These are phyloP conservation scores for Pyrus bretschneideri DNA, from an alignment of 306 rosid species.

Conservation along the genomic window DNA sequence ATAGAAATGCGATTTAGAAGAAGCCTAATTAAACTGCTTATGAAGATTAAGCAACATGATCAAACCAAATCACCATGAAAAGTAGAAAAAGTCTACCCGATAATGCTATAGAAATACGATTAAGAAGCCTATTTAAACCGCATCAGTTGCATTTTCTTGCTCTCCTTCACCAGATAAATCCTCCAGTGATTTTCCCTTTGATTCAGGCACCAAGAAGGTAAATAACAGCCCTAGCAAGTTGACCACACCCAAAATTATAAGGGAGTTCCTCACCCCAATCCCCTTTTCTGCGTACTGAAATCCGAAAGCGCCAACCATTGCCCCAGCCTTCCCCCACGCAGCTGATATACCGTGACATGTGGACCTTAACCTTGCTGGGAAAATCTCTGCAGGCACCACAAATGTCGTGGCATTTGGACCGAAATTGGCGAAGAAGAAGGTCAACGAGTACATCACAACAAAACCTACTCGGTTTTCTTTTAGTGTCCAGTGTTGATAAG, in stretches of 20 bases:
- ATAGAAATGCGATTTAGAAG: background rate
- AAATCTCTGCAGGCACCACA: constrained; percentile 86
- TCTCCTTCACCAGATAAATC: constrained; percentile 71
- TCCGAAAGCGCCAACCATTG: constrained; percentile 81
- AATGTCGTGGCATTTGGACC: constrained; percentile 88
- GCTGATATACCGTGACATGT: constrained; percentile 94
- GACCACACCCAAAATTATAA: constrained; percentile 49
- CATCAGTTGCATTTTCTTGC: constrained; percentile 30
- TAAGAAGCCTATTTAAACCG: constrained; percentile 1
- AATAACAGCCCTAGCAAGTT: constrained; percentile 55
- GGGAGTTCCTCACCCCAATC: constrained; percentile 51
- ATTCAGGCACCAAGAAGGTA: constrained; percentile 78
- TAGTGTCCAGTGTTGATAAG: constrained; percentile 80
- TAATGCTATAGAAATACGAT: background rate
- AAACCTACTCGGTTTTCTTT: constrained; percentile 57
- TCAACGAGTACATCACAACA: constrained; percentile 69
- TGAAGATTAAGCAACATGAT: background rate
- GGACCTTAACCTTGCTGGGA: constrained; percentile 73
- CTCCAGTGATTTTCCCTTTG: constrained; percentile 77
- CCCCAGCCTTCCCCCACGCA: constrained; percentile 87
- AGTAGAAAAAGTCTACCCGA: background rate
- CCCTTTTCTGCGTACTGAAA: constrained; percentile 48
- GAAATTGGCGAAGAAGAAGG: constrained; percentile 84
- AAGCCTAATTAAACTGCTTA: background rate
- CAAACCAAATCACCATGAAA: background rate